These are phyloP conservation scores for Neonectria punicea DNA, from an alignment of 2,329 filamentous ascomycete species.

Conservation along the genomic window DNA sequence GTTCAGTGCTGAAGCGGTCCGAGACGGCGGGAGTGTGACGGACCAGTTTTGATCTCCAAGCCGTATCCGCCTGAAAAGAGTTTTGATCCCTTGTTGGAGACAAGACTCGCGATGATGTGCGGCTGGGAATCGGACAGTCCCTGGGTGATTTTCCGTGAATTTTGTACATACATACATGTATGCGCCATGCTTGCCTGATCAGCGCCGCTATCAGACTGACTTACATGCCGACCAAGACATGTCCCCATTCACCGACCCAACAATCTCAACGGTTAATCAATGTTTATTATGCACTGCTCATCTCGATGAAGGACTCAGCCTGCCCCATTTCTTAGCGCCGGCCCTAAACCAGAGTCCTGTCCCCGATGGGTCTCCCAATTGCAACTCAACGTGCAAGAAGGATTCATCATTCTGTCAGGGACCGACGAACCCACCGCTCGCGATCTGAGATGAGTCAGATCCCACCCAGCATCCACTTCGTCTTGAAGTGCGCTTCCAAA, in stretches of 20 bases:
- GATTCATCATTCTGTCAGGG: background rate
- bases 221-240: background rate
- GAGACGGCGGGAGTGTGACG: constrained; percentile 7
- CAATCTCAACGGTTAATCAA: background rate
- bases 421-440: background rate
- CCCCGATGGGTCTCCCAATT: background rate
- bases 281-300: background rate
- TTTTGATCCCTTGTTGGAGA: background rate
- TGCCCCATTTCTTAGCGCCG: background rate
- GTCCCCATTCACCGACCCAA: background rate
- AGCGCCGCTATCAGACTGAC: background rate
- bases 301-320: background rate
- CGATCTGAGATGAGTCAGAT: constrained; percentile 5
- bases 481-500: background rate
- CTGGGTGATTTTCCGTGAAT: background rate
- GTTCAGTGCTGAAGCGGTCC: constrained; percentile 4
- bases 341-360: constrained; percentile 1
- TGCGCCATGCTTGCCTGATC: background rate
- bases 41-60: background rate
- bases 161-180: background rate
- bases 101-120: background rate
- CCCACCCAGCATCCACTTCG: background rate
- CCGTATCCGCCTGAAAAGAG: background rate
- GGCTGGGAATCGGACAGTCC: background rate
- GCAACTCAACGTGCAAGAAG: background rate